Evolutionary conservation across 768 basidiomycete species (phyloP).

Genomic region (Hypholoma fasciculare): DNA sequence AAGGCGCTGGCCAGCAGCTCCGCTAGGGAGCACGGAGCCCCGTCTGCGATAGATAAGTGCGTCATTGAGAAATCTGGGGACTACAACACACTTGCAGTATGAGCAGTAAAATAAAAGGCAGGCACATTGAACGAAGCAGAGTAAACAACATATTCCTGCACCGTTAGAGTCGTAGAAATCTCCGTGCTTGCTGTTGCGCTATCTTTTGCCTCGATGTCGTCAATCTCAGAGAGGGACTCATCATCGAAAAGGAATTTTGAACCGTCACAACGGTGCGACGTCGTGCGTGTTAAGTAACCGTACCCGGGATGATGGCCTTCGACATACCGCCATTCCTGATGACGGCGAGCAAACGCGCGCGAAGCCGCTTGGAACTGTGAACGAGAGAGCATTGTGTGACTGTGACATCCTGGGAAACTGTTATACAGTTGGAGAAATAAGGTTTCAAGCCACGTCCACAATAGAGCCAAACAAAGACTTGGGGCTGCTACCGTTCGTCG

Average conservation of each 20-base stretch:
- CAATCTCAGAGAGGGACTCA: constrained; percentile 10
- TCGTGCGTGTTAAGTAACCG: constrained; percentile 27
- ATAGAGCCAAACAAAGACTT: constrained; percentile 42
- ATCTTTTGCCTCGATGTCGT: constrained; percentile 31
- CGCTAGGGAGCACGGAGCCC: constrained; percentile 56
- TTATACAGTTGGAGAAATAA: constrained; percentile 52
- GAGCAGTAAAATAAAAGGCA: constrained; percentile 77
- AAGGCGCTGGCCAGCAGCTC: constrained; percentile 59
- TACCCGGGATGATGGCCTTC: constrained; percentile 24
- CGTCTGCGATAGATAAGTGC: constrained; percentile 46
- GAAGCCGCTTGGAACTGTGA: constrained; percentile 60
- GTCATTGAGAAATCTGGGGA: constrained; percentile 1
- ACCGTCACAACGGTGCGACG: constrained; percentile 16
- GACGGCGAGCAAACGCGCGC: constrained; percentile 42
- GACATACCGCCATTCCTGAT: constrained; percentile 37
- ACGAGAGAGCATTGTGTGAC: constrained; percentile 51
- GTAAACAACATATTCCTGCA: constrained; percentile 69
- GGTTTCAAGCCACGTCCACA: constrained; percentile 62
- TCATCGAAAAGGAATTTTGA: constrained; percentile 3
- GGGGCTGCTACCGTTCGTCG: constrained; percentile 41
- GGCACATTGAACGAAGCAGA: constrained; percentile 83
- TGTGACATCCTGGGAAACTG: constrained; percentile 43
- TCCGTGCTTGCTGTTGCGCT: constrained; percentile 32
- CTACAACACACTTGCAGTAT: constrained; percentile 61
- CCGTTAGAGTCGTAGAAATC: constrained; percentile 32